phyloP scores from a whole-genome alignment of 768 basidiomycete species.

The Serendipita sp. region DNA sequence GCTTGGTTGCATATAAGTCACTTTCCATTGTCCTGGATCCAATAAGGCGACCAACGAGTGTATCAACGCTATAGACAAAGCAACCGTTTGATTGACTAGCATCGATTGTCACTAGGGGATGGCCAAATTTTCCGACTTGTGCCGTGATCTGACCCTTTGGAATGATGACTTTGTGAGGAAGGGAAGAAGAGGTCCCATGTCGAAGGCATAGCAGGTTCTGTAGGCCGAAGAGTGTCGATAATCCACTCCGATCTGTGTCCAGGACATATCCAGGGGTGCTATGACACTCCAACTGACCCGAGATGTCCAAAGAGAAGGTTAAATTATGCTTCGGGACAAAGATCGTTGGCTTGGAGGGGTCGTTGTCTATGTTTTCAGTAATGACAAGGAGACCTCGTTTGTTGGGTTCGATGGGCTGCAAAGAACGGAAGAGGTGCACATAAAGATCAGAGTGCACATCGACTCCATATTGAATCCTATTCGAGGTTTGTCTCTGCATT shows the following conservation, averaged over 20 bases:
- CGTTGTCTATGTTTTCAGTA: not conserved
- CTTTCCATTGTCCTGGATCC: constrained; percentile 18
- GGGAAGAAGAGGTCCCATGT: not conserved
- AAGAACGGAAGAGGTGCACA: not conserved
- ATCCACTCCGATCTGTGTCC: not conserved
- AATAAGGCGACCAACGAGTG: constrained; percentile 19
- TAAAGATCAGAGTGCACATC: not conserved
- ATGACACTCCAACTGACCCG: not conserved
- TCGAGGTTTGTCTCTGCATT: not conserved
- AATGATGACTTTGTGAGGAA: not conserved
- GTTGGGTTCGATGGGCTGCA: not conserved
- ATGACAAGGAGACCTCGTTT: not conserved
- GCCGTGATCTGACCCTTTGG: not conserved
- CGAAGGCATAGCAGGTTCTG: not conserved
- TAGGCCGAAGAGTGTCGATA: not conserved
- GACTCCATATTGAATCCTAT: not conserved
- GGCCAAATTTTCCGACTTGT: not conserved
- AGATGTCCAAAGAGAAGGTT: not conserved
- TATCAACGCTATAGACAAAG: constrained; percentile 19
- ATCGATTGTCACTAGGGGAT: not conserved
- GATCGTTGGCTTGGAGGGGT: not conserved
- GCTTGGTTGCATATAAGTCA: constrained; percentile 24
- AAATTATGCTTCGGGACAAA: not conserved
- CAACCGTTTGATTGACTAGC: not conserved
- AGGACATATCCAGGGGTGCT: not conserved